Percentiles rank a stretch among this genome's conserved stretches.
Conservation (phyloP, 306 rosid genomes). For the Prunus mongolica region DNA sequence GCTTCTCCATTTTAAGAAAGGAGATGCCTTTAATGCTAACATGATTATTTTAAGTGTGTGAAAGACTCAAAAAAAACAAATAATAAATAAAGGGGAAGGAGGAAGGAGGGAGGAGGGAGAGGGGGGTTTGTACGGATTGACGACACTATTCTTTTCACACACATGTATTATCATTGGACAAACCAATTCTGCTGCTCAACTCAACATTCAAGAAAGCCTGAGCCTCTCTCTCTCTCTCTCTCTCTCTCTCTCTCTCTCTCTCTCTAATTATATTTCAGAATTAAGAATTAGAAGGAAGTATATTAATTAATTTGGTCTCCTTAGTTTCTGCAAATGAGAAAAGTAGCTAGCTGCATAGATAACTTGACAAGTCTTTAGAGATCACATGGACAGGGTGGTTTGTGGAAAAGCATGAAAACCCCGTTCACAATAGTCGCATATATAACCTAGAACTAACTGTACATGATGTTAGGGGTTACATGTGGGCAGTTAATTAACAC, state of each 20-base stretch:
- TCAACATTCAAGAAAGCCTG: not conserved
- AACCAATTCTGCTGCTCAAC: slow-evolving; percentile 24
- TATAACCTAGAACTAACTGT: not conserved
- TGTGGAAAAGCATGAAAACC: not conserved
- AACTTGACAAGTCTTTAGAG: not conserved
- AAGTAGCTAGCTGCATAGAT: not conserved
- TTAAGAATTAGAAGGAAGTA: no score
- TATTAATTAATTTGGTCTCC: no score
- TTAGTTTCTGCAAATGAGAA: slow-evolving; percentile 3
- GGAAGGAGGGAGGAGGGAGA: slow-evolving; percentile 17
- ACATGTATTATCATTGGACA: slow-evolving; percentile 31
- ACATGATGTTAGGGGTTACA: not conserved
- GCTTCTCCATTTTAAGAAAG: slow-evolving; percentile 7
- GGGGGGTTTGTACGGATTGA: slow-evolving; percentile 52
- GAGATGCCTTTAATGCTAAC: slow-evolving; percentile 21
- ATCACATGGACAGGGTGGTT: slow-evolving; percentile 17
- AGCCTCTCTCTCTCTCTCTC: not conserved
- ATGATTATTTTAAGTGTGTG: slow-evolving; percentile 25
- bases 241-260: not conserved
- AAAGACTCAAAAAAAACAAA: not conserved
- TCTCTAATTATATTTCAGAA: no score
- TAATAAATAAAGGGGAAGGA: no score
- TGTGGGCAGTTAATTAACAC: not conserved
- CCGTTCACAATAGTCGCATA: slow-evolving; percentile 1
- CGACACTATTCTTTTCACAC: slow-evolving; percentile 46